Evolutionary conservation across 108 stramenopile genomes (phyloP), one percentile per base, ranked within the genome.

Genomic region (Cyclotella choctawhatcheeana): DNA sequence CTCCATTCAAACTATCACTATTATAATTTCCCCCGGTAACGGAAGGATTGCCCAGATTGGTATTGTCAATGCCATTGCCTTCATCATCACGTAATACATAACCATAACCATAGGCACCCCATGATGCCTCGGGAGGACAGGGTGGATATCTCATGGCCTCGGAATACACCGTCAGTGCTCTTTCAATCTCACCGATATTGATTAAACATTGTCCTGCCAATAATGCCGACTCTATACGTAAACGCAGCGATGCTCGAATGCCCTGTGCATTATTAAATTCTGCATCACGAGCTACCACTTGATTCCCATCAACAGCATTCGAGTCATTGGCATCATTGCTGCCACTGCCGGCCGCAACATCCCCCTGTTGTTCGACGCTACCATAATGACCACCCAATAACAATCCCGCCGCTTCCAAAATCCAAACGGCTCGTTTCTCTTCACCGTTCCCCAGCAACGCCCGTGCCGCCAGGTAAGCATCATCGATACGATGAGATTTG

Each of bases 381-480:
- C n/a, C n/a, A n/a, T n/a, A n/a, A n/a, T n/a, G n/a, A n/a, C n/a
- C n/a, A 13, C 54, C 31, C 2, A 51, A 61, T 68, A 82, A 59
- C 48, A 86, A 60, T 32, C 81, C 87, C 8, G 69, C 68, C 63
- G 62, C 62, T 63, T 88, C 89, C 45, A 88, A 69, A 29, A 88
- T 61, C 58, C 74, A 81, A 27, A 86, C 79, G 18, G 77, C 64
- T 29, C 89, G 82, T 48, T 73, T 81, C 24, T 69, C 47, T 68
- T 91, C 86, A 7, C 71, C 73, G 53, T 86, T 86, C 22, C 71
- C 44, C 16, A 67, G 52, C 55, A 89, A 44, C 12, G 85, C 73
- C 32, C 73, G 71, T 29, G 90, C 86, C 37, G 86, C 88, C 0
- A 93, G 61, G 56, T 85, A 84, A 30, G 88, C 88, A 72, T 93